phyloP scores from a whole-genome alignment of 1,284 basidiomycete genomes.

The Rhodofomes roseus region DNA sequence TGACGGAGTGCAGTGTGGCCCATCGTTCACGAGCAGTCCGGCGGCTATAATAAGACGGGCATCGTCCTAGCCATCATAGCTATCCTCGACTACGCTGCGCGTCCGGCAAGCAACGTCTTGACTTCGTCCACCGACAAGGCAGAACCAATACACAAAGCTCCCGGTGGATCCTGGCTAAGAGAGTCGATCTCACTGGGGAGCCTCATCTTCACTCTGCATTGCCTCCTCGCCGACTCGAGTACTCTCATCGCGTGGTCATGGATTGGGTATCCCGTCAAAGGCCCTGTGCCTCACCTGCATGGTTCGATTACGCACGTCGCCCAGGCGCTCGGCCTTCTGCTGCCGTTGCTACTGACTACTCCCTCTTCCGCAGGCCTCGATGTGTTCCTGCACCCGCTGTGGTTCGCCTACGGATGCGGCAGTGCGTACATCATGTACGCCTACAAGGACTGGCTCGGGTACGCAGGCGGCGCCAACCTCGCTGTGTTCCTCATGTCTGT shows the following conservation, averaged over 20 bases:
- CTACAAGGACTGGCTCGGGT: conserved; percentile 73
- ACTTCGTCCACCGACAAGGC: neutral
- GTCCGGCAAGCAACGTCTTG: conserved; percentile 1
- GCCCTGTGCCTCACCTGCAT: conserved; percentile 75
- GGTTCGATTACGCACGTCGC: conserved; percentile 68
- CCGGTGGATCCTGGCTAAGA: conserved; percentile 38
- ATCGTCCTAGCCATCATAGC: conserved; percentile 51
- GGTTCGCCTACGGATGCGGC: conserved; percentile 48
- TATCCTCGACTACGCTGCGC: conserved; percentile 28
- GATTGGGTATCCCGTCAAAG: conserved; percentile 81
- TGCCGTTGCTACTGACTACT: conserved; percentile 37
- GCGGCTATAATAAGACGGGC: conserved; percentile 72
- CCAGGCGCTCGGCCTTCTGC: conserved; percentile 53
- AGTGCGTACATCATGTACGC: conserved; percentile 57
- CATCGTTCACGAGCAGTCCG: conserved; percentile 62
- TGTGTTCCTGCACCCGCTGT: conserved; percentile 42
- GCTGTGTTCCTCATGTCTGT: conserved; percentile 69
- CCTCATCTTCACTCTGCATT: conserved; percentile 76
- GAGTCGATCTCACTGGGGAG: conserved; percentile 67
- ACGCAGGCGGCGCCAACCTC: conserved; percentile 65
- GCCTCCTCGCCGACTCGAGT: conserved; percentile 75
- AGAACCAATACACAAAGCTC: conserved; percentile 9
- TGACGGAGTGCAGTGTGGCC: conserved; percentile 66
- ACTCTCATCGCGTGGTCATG: conserved; percentile 90
- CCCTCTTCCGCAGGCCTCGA: conserved; percentile 15